Conservation (phyloP, 1,284 basidiomycete species). For the Ganoderma meredithae region DNA sequence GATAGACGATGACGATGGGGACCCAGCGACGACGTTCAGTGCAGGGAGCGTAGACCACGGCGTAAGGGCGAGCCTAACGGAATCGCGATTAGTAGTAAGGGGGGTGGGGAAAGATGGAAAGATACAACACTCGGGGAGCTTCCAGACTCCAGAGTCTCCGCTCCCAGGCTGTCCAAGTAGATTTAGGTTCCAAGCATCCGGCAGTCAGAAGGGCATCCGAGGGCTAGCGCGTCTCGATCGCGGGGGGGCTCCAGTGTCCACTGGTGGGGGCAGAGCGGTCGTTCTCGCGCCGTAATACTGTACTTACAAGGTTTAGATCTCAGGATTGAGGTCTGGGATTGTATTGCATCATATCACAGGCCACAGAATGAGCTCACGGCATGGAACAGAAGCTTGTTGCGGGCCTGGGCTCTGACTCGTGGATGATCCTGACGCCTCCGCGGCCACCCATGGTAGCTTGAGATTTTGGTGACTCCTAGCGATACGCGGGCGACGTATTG, state of each 20-base stretch:
- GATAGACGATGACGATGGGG: too few relatives aligned
- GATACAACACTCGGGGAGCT: neutral
- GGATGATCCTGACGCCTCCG: neutral
- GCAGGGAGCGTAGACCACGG: neutral
- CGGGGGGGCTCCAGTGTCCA: too few relatives aligned
- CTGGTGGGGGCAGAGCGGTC: neutral
- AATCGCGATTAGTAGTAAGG: neutral
- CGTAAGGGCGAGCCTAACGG: neutral
- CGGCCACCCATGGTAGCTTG: too few relatives aligned
- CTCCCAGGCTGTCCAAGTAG: neutral
- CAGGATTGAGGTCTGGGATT: neutral
- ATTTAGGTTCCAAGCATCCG: neutral
- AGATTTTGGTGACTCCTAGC: neutral
- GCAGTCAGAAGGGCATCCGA: neutral
- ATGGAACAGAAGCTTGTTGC: neutral
- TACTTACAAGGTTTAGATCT: neutral
- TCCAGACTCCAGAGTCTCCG: neutral
- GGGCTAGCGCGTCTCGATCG: neutral
- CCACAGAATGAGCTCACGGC: neutral
- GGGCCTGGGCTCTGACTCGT: neutral
- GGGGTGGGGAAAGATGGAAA: neutral
- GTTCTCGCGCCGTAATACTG: neutral
- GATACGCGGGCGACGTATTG: neutral
- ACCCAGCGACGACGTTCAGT: too few relatives aligned
- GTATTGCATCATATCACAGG: neutral